Conservation (phyloP, 2,329 filamentous ascomycete genomes). For the Fusarium luffae region DNA sequence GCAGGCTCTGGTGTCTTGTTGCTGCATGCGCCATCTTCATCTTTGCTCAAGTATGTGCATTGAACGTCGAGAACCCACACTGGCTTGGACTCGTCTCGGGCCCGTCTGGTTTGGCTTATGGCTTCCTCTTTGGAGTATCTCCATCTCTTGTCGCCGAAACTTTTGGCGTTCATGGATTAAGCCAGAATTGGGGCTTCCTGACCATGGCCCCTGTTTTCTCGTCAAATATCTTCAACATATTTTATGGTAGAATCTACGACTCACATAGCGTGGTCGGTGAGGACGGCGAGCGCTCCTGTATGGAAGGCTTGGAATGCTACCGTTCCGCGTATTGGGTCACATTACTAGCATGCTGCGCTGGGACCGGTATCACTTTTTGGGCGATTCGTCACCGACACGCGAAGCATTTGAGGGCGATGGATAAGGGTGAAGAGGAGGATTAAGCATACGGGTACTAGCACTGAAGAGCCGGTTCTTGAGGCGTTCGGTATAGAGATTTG, state of each 20-base stretch:
- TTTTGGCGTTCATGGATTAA: conserved; percentile 89
- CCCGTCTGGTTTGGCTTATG: conserved; percentile 89
- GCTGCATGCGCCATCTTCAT: conserved; percentile 82
- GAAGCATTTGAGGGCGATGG: conserved; percentile 52
- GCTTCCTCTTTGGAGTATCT: conserved; percentile 92
- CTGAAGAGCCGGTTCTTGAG: not conserved
- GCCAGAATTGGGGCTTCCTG: conserved; percentile 97
- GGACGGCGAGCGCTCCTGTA: conserved; percentile 78
- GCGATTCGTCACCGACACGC: conserved; percentile 71
- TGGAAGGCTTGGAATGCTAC: conserved; percentile 84
- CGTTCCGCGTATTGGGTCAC: conserved; percentile 83
- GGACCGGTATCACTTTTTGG: conserved; percentile 76
- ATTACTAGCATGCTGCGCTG: conserved; percentile 75
- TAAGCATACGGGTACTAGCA: conserved; percentile 18
- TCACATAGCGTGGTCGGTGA: conserved; percentile 75
- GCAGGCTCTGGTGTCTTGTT: conserved; percentile 91
- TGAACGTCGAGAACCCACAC: conserved; percentile 80
- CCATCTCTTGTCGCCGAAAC: conserved; percentile 89
- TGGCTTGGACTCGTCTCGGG: conserved; percentile 81
- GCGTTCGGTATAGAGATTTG: conserved; percentile 11
- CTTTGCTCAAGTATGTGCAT: conserved; percentile 79
- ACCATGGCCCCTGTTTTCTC: conserved; percentile 88
- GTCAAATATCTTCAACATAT: conserved; percentile 91
- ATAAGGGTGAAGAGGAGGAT: conserved; percentile 54
- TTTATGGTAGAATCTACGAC: conserved; percentile 89